A percentile compares a stretch with the other conserved stretches of the same genome.
phyloP scores from a whole-genome alignment of 805 yeast genomes.

The Tetrapisispora fleetii region DNA sequence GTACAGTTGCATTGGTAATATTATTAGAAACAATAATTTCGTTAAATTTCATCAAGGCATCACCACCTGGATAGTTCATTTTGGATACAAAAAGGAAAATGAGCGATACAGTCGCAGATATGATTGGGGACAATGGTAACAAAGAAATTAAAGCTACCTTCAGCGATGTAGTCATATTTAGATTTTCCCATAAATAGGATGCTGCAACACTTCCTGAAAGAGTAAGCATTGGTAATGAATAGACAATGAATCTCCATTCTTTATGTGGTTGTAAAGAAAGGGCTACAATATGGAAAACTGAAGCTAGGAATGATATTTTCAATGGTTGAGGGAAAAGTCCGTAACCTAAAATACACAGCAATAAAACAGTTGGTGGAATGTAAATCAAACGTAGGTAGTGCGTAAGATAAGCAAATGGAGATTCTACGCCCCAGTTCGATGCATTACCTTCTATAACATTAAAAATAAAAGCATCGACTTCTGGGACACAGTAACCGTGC shows the following conservation, averaged over 20 bases:
- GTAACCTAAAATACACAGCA: constrained; percentile 31
- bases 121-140: constrained; percentile 26
- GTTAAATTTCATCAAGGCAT: constrained; percentile 51
- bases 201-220: constrained; percentile 57
- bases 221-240: constrained; percentile 60
- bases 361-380: constrained; percentile 37
- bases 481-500: constrained; percentile 58
- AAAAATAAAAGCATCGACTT: constrained; percentile 57
- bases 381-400: constrained; percentile 35
- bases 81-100: constrained; percentile 54
- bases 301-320: constrained; percentile 40
- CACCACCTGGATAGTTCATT: constrained; percentile 84
- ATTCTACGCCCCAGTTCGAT: constrained; percentile 76
- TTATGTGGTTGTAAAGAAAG: constrained; percentile 84
- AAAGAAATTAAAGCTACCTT: constrained; percentile 25
- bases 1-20: constrained; percentile 36
- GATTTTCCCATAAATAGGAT: constrained; percentile 30
- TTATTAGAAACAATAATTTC: constrained; percentile 26
- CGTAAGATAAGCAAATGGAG: constrained; percentile 57
- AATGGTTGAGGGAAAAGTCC: constrained; percentile 30
- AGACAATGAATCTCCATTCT: constrained; percentile 86
- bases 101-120: constrained; percentile 35
- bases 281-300: constrained; percentile 44
- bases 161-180: constrained; percentile 15
- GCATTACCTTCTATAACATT: constrained; percentile 73